phyloP scores from a whole-genome alignment of 495 filamentous ascomycete genomes.

The Penicillium cataractarum region DNA sequence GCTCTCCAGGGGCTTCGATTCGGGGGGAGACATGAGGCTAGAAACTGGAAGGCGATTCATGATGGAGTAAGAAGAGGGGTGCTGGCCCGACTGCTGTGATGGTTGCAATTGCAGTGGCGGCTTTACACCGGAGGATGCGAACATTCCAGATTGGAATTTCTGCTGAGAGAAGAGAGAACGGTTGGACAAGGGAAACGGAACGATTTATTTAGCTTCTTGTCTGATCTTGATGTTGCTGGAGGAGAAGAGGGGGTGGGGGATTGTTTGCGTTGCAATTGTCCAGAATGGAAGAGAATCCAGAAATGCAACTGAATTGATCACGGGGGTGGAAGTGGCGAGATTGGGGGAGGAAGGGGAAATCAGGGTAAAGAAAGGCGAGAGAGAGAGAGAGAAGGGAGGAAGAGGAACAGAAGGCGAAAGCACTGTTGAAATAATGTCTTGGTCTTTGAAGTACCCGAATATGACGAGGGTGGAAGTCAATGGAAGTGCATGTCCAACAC shows the following conservation, averaged over 20 bases:
- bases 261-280: constrained; percentile 3
- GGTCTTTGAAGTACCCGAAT: constrained; percentile 6
- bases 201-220: neutral
- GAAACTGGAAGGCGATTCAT: constrained; percentile 58
- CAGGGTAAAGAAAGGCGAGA: too few species aligned
- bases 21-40: constrained; percentile 78
- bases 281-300: neutral
- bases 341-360: neutral
- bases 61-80: constrained; percentile 27
- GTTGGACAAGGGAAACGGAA: neutral
- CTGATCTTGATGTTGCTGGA: neutral
- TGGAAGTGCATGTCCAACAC: constrained; percentile 20
- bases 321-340: neutral
- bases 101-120: constrained; percentile 4
- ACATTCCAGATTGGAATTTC: constrained; percentile 4
- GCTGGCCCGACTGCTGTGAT: constrained; percentile 6
- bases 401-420: constrained; percentile 1
- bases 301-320: neutral
- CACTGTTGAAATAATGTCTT: neutral
- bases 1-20: constrained; percentile 62
- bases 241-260: neutral
- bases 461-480: constrained; percentile 22
- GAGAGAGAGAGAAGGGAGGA: neutral
- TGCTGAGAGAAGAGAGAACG: neutral
- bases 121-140: constrained; percentile 8